phyloP scores from a whole-genome alignment of 306 rosid genomes.

The Notholithocarpus densiflorus region DNA sequence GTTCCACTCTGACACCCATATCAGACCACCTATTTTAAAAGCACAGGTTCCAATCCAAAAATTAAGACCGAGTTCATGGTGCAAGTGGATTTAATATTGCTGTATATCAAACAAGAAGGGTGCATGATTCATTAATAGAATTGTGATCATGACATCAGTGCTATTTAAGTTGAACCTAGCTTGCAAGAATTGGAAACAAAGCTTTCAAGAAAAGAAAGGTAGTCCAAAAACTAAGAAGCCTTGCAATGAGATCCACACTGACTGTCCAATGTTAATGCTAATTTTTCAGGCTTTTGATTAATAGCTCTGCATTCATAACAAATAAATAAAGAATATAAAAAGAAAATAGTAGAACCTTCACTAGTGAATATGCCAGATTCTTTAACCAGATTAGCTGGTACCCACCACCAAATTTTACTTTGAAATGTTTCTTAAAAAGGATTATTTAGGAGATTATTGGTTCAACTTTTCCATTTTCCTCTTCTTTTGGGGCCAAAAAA shows the following conservation, averaged over 20 bases:
- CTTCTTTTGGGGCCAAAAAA: too few species aligned
- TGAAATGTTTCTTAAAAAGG: too few species aligned
- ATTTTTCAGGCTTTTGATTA: neutral
- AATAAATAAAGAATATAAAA: neutral
- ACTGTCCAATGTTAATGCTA: neutral
- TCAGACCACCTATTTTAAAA: slow-evolving; percentile 47
- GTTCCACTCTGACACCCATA: slow-evolving; percentile 60
- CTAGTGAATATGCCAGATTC: neutral
- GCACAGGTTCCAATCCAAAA: neutral
- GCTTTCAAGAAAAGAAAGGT: neutral
- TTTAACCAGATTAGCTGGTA: neutral
- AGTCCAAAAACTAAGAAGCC: neutral
- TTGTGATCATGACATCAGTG: neutral
- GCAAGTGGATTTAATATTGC: too few species aligned
- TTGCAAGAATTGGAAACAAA: neutral
- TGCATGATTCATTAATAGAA: too few species aligned
- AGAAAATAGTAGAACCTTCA: neutral
- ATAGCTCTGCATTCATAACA: neutral
- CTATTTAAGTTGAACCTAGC: neutral
- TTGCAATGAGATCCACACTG: neutral
- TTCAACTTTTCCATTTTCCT: too few species aligned
- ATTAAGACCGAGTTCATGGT: too few species aligned
- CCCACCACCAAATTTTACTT: too few species aligned
- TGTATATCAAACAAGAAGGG: too few species aligned
- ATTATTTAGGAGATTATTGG: too few species aligned